Base-by-base conservation (phyloP, 2,329 filamentous ascomycete genomes). In the Exophiala sideris region DNA sequence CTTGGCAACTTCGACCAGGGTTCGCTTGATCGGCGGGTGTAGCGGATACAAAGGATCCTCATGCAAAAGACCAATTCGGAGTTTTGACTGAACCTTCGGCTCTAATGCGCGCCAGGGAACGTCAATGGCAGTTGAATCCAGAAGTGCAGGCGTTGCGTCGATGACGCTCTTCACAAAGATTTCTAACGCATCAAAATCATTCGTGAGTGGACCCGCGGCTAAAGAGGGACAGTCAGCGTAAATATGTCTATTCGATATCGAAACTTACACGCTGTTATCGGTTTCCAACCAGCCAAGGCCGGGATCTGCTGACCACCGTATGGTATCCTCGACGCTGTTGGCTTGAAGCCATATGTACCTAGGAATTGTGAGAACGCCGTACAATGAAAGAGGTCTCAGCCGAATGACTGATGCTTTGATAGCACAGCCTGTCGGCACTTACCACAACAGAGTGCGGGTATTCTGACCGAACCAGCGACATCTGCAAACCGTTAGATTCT, bases 1-100 rank as follows among this genome's bases (percentile, higher is more conserved):
- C 16, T 47, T 48, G 6, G 51, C 54, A 32, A 52, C 54, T 73
- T 55, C 71, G 54, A 56, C 48, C 34, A 64, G 69, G 59, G 62
- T 70, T 14, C 76, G 68, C 78, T 80, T 83, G 0, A 78, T 72
- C 0, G 81, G 79, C 0, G 81, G 80, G 45, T 84, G 80, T 0
- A 77, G 73, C 24, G 70, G 76, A 29, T 75, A 75, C 1, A 74
- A 65, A 0, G 72, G 67, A 57, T 81, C 76, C 41, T 77, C 75
- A 1, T 72, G 53, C 9, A 80, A 62, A 1, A 82, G 58, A 0
- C 81, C 81, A 36, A 84, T 75, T 0, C 70, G 71, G 3, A 82
- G 57, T 7, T 41, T 48, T 29, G 50, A 7, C 38, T 60, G 58
- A 0, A 46, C 29, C 16, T 35, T 35, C 16, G 39, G 45, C 6